Base-by-base conservation (phyloP, 2,329 filamentous ascomycete species). In the Trichothecium sympodiale region DNA sequence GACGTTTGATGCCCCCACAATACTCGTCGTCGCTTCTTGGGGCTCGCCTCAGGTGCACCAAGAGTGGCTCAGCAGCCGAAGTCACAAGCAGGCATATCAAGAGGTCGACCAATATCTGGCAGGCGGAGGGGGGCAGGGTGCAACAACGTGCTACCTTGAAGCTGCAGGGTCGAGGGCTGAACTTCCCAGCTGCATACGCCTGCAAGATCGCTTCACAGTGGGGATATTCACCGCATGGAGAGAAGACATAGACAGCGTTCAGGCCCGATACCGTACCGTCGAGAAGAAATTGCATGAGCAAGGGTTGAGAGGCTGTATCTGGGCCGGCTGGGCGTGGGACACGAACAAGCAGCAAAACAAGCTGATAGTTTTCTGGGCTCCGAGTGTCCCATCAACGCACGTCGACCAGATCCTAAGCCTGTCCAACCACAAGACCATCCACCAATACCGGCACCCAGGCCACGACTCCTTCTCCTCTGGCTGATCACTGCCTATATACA, bases 11-110 rank as follows among this genome's bases (percentile, higher is more conserved):
- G 54, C 56, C 9, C 47, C 55, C 3, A 45, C 49, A 18, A 39
- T 64, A n/a, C 50, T 70, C 42, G 53, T 70, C 42, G 61, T 60
- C 4, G 60, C 65, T 14, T 54, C 59, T 9, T 69, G 66, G 67
- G 52, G 58, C 37, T 62, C 59, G 0, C 53, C 55, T 15, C 55
- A 53, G 12, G 56, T 55, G 5, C 64, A 70, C 38, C 41, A 39
- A 32, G 42, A 55, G 34, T 71, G 67, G 65, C 58, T 67, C 33
- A 48, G 52, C 31, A 62, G 58, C 34, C 42, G 51, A 3, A 60
- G 60, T 23, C 69, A 69, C 45, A 41, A 53, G 34, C 34, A 40
- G 5, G 46, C 53, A 36, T 60, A 63, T 41, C 48, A 44, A 14
- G 45, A 47, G 17, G 43, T 69, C 9, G 41, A 39, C 17, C 37